Conservation (phyloP, 75 land plant species). For the Chamaecyparis obtusa region DNA sequence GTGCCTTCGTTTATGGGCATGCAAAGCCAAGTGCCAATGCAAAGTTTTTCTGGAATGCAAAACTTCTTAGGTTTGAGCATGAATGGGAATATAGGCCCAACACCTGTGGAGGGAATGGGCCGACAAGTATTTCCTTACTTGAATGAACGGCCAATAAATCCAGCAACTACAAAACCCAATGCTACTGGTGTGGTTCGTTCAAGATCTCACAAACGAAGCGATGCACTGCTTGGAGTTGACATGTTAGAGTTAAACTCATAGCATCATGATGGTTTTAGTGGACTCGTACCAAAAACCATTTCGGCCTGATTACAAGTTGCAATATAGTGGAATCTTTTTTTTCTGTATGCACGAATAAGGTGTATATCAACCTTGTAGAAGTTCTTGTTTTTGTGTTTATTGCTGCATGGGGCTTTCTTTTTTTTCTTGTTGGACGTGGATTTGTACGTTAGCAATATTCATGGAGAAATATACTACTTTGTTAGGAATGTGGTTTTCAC, state of each 20-base stretch:
- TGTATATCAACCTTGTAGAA: neutral
- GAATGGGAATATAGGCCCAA: slow-evolving; percentile 10
- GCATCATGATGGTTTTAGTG: neutral
- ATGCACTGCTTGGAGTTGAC: slow-evolving; percentile 5
- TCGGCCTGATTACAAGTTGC: neutral
- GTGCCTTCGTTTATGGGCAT: slow-evolving; percentile 9
- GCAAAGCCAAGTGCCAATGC: slow-evolving; percentile 12
- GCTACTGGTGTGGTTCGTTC: slow-evolving; percentile 5
- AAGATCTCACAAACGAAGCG: slow-evolving; percentile 13
- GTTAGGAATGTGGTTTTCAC: neutral
- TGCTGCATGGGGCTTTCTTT: neutral
- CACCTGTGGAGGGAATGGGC: slow-evolving; percentile 3
- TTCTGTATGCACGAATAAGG: neutral
- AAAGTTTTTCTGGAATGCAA: slow-evolving; percentile 17
- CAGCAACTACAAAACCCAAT: slow-evolving; percentile 6
- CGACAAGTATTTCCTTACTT: slow-evolving; percentile 12
- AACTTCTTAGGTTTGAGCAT: slow-evolving; percentile 11
- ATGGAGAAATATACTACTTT: neutral
- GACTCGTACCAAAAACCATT: neutral
- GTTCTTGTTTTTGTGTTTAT: slow-evolving; percentile 1
- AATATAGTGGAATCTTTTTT: neutral
- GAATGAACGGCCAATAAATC: slow-evolving; percentile 8
- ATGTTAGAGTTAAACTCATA: slow-evolving; percentile 11
- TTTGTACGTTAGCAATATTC: neutral
- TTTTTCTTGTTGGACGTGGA: neutral